Conservation (phyloP, 1,284 basidiomycete genomes). For the Rhodotorula sp. region DNA sequence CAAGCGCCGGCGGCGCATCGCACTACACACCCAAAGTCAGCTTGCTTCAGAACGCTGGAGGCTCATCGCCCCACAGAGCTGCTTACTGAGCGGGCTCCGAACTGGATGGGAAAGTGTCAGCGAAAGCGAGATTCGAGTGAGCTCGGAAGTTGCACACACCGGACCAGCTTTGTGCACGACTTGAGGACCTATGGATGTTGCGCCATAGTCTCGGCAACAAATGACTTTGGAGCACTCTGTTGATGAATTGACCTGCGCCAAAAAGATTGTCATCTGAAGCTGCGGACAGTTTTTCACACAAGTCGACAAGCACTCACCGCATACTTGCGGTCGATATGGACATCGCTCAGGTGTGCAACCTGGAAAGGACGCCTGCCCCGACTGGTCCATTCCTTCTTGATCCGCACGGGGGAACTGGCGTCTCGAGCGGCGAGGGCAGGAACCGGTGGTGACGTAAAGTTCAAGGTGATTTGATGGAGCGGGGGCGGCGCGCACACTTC, state of each 20-base stretch:
- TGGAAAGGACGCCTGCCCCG: slow-evolving; percentile 34
- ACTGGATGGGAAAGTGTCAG: neutral
- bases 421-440: neutral
- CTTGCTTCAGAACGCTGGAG: neutral
- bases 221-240: slow-evolving; percentile 60
- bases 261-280: neutral
- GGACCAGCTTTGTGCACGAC: neutral
- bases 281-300: neutral
- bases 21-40: slow-evolving; percentile 4
- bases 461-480: slow-evolving; percentile 28
- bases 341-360: slow-evolving; percentile 45
- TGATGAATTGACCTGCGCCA: slow-evolving; percentile 52
- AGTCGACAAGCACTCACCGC: slow-evolving; percentile 43
- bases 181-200: slow-evolving; percentile 14
- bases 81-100: neutral
- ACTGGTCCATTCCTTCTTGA: neutral
- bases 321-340: slow-evolving; percentile 46
- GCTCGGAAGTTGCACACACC: neutral
- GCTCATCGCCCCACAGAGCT: neutral
- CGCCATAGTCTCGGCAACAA: slow-evolving; percentile 54
- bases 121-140: neutral
- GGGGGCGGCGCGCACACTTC: slow-evolving; percentile 55
- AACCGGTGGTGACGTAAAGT: neutral
- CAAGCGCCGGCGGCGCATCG: slow-evolving; percentile 47
- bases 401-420: neutral